Evolutionary conservation across 2,329 filamentous ascomycete species (phyloP), one percentile per base, ranked within the genome.

Genomic region (Hysterium pulicare): DNA sequence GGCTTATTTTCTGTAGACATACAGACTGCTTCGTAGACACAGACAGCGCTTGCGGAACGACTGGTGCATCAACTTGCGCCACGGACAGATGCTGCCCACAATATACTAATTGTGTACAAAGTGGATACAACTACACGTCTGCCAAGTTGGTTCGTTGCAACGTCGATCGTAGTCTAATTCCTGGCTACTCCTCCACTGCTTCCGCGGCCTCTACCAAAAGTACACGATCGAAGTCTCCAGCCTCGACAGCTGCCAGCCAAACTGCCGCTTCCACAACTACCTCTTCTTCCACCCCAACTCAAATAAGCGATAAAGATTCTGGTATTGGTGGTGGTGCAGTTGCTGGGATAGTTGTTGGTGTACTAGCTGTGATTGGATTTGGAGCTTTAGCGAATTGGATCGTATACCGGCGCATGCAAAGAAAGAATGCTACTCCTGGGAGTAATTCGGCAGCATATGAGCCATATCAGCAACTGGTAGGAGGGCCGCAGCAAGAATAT

Each of bases 1-100:
- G n/a, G 16, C 22, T 41, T 13, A 37, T 5, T n/a, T 13, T 37
- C 11, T 19, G 5, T 17, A 45, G 42, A 38, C 26, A 45, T 26
- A 41, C 19, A 10, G 38, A 41, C 38, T 45, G 42, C 38, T 45
- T 41, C 20, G 38, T 45, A 9, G 38, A 45, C 22, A 17, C 26
- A 11, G 11, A 21, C 6, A 36, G 28, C 3, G 20, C 22, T 8
- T 45, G 42, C 33, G 32, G 19, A 32, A 17, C 21, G 10, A 11
- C 32, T 13, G 42, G 33, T 10, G 33, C 42, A 10, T 9, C n/a
- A n/a, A 3, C 32, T 23, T 45, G 42, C 26, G 38, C 31, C 7
- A 16, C 22, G 10, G 32, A 30, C 9, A 11, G 28, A 13, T 45
- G 42, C 33, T 45, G 42, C 20, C 38, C 38, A 2, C 31, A 15